Evolutionary conservation across 2,329 filamentous ascomycete genomes (phyloP).

Genomic region (Aspergillus uvarum): DNA sequence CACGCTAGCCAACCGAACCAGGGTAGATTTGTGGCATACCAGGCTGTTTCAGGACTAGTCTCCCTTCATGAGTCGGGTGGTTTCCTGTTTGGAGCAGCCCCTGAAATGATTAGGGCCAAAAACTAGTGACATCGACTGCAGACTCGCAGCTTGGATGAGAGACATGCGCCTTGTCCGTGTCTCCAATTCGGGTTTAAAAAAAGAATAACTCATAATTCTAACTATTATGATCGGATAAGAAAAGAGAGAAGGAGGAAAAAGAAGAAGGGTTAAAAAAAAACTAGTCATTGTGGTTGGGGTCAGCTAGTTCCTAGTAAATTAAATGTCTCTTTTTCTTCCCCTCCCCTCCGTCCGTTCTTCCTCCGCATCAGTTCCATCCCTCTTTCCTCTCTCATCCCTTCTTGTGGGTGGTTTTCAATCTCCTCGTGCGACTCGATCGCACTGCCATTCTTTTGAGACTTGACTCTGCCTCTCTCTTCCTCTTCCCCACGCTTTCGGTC

Average conservation of each 20-base stretch:
- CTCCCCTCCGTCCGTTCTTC: constrained; percentile 4
- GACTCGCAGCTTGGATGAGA: not conserved
- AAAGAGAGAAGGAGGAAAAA: not conserved
- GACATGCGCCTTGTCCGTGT: constrained; percentile 1
- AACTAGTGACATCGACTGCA: constrained; percentile 7
- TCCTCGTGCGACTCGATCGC: constrained; percentile 29
- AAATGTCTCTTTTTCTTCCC: constrained; percentile 14
- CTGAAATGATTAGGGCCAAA: constrained; percentile 6
- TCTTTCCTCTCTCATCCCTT: constrained; percentile 6
- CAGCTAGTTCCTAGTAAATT: not conserved
- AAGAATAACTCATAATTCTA: not conserved
- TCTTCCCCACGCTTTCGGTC: constrained; percentile 9
- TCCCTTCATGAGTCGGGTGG: not conserved
- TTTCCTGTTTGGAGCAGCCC: constrained; percentile 7
- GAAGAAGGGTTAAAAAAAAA: not conserved
- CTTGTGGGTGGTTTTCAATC: constrained; percentile 15
- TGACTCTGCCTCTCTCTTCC: not conserved
- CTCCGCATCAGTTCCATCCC: constrained; percentile 4
- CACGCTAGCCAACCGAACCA: not conserved
- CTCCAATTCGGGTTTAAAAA: constrained; percentile 1
- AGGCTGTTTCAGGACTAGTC: not conserved
- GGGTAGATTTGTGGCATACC: not conserved
- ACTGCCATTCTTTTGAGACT: constrained; percentile 30
- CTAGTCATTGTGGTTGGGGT: not conserved
- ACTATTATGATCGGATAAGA: not conserved